Base-by-base conservation (phyloP, 345 rosid genomes). In the Syzygium jambos region DNA sequence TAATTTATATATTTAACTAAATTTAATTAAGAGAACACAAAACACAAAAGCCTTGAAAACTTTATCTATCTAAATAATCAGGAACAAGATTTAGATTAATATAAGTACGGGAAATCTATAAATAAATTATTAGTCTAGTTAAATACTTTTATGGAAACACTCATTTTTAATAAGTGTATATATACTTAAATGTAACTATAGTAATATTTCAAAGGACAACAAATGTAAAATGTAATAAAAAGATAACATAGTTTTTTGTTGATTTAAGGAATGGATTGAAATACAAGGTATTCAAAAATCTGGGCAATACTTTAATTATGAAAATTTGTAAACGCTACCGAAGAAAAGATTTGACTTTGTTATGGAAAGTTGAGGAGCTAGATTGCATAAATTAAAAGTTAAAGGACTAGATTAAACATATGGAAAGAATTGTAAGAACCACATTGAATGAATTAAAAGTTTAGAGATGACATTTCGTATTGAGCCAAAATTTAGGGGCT, bases 381-480 rank as follows among this genome's bases (percentile, higher is more conserved):
- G 49, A 38, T 73, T 9, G 4, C 19, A 73, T 2, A 73, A 1
- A 19, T 38, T 73, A 6, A 73, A 73, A 38, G 7, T 34, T 73
- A 19, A 9, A 3, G 2, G 0, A 38, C 4, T 1, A 2, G 2
- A 73, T 38, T 73, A 0, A 73, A 73, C 5, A 73, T 22, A 19
- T 73, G 2, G 11, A 73, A 73, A 73, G 15, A 73, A 73, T 73
- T 38, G 38, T 13, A 73, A 34, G 13, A 13, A 22, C 6, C 23
- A 30, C 49, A 23, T 57, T 57, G 1, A 23, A 57, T 56, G n/a
- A 23, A 23, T 23, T 56, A 56, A 56, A 56, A 22, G 3, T 23
- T 4, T 4, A 9, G 4, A 5, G n/a, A 4, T 23, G 5, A 25
- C 13, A 57, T 4, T 23, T 2, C 13, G 2, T 11, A 23, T 57